These are phyloP conservation scores for Decorospora gaudefroyi DNA, from an alignment of 2,329 filamentous ascomycete genomes.

Conservation along the genomic window DNA sequence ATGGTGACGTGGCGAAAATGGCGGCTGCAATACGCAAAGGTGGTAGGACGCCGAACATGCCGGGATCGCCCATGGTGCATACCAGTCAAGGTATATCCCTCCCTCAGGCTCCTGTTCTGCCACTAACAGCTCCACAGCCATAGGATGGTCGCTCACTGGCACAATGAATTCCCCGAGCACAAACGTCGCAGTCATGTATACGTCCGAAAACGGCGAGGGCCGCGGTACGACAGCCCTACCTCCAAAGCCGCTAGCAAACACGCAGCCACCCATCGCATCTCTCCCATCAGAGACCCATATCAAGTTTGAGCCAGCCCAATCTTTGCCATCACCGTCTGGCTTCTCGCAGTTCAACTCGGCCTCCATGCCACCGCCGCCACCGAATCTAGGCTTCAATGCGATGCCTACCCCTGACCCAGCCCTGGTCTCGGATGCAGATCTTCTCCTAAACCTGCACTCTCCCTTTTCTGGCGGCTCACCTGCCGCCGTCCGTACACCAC, in stretches of 20 bases:
- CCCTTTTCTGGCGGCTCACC: slow-evolving; percentile 46
- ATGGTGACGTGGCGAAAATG: slow-evolving; percentile 38
- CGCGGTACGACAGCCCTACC: slow-evolving; percentile 28
- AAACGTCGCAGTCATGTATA: slow-evolving; percentile 80
- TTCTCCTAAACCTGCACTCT: slow-evolving; percentile 56
- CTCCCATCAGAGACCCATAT: slow-evolving; percentile 35
- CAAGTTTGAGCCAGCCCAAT: slow-evolving; percentile 33
- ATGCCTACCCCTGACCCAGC: slow-evolving; percentile 37
- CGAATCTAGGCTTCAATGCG: slow-evolving; percentile 28
- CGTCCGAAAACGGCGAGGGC: slow-evolving; percentile 53
- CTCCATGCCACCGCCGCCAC: slow-evolving; percentile 44
- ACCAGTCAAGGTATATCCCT: slow-evolving; percentile 54
- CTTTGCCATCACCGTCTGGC: slow-evolving; percentile 30
- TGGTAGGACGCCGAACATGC: slow-evolving; percentile 35
- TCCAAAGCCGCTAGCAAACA: slow-evolving; percentile 28
- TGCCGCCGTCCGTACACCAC: slow-evolving; percentile 14
- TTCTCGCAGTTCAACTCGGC: slow-evolving; percentile 34
- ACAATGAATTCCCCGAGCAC: slow-evolving; percentile 85
- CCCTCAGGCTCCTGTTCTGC: not conserved
- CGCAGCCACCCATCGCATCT: slow-evolving; percentile 39
- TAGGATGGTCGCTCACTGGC: slow-evolving; percentile 86
- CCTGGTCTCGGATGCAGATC: slow-evolving; percentile 53
- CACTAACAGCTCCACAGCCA: slow-evolving; percentile 53
- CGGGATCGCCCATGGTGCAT: slow-evolving; percentile 55
- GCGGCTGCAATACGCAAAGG: slow-evolving; percentile 41